These are phyloP conservation scores for Tolypocladium cylindrosporum DNA, from an alignment of 2,329 filamentous ascomycete genomes.

Conservation along the genomic window DNA sequence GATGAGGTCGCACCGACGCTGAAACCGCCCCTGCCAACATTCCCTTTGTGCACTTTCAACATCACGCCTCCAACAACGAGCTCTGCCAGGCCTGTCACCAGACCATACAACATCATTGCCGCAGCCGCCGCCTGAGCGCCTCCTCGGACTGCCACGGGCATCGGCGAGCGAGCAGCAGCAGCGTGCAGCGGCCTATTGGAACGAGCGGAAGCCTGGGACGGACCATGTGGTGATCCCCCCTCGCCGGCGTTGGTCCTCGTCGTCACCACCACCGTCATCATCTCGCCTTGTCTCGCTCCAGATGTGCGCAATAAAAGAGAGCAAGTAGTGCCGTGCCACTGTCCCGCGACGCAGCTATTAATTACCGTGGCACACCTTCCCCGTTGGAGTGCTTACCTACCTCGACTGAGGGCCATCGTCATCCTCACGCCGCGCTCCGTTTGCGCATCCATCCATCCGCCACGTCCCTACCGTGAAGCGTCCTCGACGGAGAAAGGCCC, in stretches of 20 bases:
- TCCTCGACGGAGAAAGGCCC: background rate
- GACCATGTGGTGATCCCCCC: background rate
- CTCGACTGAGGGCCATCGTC: background rate
- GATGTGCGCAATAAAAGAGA: background rate
- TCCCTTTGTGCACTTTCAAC: background rate
- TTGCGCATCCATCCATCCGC: background rate
- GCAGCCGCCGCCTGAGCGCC: background rate
- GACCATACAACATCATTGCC: background rate
- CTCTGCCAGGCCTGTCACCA: background rate
- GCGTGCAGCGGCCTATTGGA: background rate
- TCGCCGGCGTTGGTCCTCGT: background rate
- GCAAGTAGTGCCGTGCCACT: background rate
- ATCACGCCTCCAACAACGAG: background rate
- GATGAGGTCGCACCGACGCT: constrained; percentile 1
- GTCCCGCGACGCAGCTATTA: background rate
- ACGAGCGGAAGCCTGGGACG: background rate
- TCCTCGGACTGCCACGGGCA: background rate
- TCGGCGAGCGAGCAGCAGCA: background rate
- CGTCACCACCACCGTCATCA: background rate
- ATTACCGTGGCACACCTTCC: background rate
- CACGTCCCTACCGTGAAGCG: background rate
- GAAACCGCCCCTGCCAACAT: constrained; percentile 2
- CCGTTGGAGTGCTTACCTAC: background rate
- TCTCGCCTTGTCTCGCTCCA: background rate
- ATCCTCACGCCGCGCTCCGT: background rate